phyloP scores from a whole-genome alignment of 305 asterid genomes.

The Salvia sclarea region DNA sequence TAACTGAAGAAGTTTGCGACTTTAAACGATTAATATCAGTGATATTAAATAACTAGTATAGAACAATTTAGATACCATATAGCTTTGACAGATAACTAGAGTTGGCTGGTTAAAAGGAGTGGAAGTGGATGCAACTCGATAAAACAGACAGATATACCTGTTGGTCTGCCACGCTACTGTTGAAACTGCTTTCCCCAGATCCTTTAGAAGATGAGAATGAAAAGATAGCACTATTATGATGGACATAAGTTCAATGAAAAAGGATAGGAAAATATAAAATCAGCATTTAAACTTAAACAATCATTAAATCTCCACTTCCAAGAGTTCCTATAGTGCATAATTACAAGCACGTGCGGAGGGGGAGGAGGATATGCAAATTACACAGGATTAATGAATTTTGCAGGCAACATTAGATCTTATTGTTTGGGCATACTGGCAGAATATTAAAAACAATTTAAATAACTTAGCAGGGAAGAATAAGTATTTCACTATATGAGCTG shows the following conservation, averaged over 20 bases:
- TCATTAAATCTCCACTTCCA: not conserved
- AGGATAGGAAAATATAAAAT: not conserved
- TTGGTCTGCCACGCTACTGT: conserved; percentile 81
- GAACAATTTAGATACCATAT: not conserved
- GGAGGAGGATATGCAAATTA: conserved; percentile 13
- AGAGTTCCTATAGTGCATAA: not conserved
- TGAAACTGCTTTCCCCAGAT: conserved; percentile 76
- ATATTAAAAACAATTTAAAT: not conserved
- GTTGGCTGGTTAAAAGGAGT: not conserved
- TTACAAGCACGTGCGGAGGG: not conserved
- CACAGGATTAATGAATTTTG: not conserved
- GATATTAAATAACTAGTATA: not conserved
- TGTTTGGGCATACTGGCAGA: not conserved
- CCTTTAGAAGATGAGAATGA: conserved; percentile 46
- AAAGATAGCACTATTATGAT: conserved; percentile 27
- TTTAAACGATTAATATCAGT: conserved; percentile 3
- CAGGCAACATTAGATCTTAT: not conserved
- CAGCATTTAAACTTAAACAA: not conserved
- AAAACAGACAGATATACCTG: conserved; percentile 50
- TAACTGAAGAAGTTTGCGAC: not conserved
- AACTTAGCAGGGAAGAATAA: not conserved
- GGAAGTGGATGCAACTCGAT: conserved; percentile 15
- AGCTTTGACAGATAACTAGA: not conserved
- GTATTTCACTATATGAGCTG: not conserved
- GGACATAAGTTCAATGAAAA: not conserved